Evolutionary conservation across 495 filamentous ascomycete genomes (phyloP), one percentile per base, ranked within the genome.

Genomic region (Talaromyces proteolyticus): DNA sequence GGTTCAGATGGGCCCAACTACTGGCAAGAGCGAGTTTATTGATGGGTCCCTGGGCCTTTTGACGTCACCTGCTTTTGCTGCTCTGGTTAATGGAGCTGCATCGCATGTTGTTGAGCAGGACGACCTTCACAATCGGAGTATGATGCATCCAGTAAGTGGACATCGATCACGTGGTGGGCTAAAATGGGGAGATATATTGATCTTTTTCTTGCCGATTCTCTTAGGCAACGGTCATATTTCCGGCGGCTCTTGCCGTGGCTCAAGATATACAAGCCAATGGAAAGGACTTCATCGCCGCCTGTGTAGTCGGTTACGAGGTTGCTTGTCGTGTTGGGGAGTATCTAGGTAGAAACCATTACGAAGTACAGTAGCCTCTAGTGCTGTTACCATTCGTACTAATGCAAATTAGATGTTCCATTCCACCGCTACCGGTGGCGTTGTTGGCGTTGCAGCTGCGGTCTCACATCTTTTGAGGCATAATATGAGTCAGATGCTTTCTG

Each of bases 51-150:
- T 61, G 25, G 49, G 25, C 6, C 51, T 59, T 19, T 56, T 50
- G 0, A 65, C 55, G 7, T 65, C 57, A 23, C 56, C 65, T 0
- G 65, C 63, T 21, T 68, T 68, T 55, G 65, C 65, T 22, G 60
- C 57, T 51, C 25, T 68, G 39, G 51, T 68, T 2, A 68, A 68
- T 44, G 65, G 55, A n/a, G 65, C 61, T 22, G 52, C 65, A 11
- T 61, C 63, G 2, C 65, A 68, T 58, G 65, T 68, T 0, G 65
- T 68, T 12, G 65, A 68, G 47, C 65, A 68, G 41, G 65, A 68
- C 57, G 65, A 68, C 54, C 57, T 68, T 41, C 65, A 68, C 47
- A 68, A 66, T 51, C 50, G 62, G 8, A 68, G 65, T 50, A 68
- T 68, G 26, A 63, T 62, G 59, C 65, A 68, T 55, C 65, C 65